A percentile compares a stretch with the other conserved stretches of the same genome.
Conservation (phyloP, 495 filamentous ascomycete species). For the Xylaria castorea region DNA sequence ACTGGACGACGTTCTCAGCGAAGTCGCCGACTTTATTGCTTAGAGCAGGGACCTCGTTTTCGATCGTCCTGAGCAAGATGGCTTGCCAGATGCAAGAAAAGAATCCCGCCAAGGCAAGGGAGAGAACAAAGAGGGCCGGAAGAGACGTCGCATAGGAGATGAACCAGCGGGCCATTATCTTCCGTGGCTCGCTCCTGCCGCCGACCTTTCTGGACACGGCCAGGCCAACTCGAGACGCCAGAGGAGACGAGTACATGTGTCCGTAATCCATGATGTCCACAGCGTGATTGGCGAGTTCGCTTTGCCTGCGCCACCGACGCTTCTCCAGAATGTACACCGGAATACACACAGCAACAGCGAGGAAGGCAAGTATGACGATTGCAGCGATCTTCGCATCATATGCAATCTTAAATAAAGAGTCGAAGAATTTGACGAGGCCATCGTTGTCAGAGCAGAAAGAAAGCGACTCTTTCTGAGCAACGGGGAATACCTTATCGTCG, state of each 20-base stretch:
- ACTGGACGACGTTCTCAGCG: constrained; percentile 75
- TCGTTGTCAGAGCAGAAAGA: constrained; percentile 88
- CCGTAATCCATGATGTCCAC: constrained; percentile 89
- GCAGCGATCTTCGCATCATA: constrained; percentile 72
- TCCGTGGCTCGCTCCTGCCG: constrained; percentile 56
- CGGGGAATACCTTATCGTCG: constrained; percentile 75
- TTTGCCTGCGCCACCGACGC: constrained; percentile 73
- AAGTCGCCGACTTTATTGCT: constrained; percentile 80
- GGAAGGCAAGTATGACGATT: constrained; percentile 70
- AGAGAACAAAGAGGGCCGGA: constrained; percentile 85
- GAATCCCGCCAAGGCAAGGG: constrained; percentile 83
- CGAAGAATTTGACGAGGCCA: constrained; percentile 87
- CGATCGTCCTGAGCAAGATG: constrained; percentile 73
- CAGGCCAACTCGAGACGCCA: constrained; percentile 73
- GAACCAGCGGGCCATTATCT: constrained; percentile 80
- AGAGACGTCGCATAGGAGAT: constrained; percentile 85
- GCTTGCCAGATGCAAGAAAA: constrained; percentile 86
- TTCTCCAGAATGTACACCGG: constrained; percentile 83
- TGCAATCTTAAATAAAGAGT: constrained; percentile 65
- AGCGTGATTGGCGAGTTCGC: constrained; percentile 67
- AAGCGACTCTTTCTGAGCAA: constrained; percentile 80
- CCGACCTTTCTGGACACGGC: constrained; percentile 73
- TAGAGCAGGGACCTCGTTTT: constrained; percentile 78
- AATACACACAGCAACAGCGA: constrained; percentile 74
- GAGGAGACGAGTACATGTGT: constrained; percentile 83